Evolutionary conservation across 805 yeast genomes (phyloP).

Genomic region (Cyberlindnera euphorbiiphila): DNA sequence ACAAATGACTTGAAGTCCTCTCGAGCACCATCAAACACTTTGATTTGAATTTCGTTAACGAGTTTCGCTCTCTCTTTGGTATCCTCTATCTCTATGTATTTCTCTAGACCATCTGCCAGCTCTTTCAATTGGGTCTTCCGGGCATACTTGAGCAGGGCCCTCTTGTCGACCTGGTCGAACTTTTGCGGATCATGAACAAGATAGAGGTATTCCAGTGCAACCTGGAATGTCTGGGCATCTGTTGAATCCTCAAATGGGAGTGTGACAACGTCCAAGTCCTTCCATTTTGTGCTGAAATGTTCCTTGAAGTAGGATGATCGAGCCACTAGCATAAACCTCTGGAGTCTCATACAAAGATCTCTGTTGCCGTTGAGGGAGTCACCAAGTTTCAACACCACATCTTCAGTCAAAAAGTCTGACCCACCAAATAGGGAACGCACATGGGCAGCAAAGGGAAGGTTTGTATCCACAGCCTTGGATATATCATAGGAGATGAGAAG

Average conservation of each 20-base stretch:
- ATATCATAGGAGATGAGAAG: conserved; percentile 58
- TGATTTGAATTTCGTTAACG: conserved; percentile 28
- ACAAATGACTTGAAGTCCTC: conserved; percentile 20
- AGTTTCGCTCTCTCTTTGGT: conserved; percentile 31
- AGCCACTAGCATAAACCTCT: conserved; percentile 40
- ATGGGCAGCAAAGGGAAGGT: conserved; percentile 72
- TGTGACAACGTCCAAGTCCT: conserved; percentile 19
- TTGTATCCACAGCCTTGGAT: conserved; percentile 60
- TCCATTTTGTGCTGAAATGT: conserved; percentile 28
- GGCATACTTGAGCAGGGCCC: conserved; percentile 32
- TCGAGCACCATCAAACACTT: conserved; percentile 21
- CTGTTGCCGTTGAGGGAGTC: conserved; percentile 7
- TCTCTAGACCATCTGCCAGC: conserved; percentile 34
- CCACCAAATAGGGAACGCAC: conserved; percentile 43
- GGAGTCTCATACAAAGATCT: conserved; percentile 27
- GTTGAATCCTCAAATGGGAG: conserved; percentile 17
- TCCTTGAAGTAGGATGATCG: conserved; percentile 32
- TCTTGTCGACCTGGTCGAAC: conserved; percentile 30
- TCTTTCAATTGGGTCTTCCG: conserved; percentile 33
- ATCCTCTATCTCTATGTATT: conserved; percentile 27
- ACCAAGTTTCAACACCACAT: conserved; percentile 18
- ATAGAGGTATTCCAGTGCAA: conserved; percentile 33
- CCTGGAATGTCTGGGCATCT: conserved; percentile 19
- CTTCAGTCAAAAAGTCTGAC: conserved; percentile 20
- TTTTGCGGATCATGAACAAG: conserved; percentile 39